Evolutionary conservation across 129 eudicot genomes (phyloP).

Genomic region (Saussurea involucrata): DNA sequence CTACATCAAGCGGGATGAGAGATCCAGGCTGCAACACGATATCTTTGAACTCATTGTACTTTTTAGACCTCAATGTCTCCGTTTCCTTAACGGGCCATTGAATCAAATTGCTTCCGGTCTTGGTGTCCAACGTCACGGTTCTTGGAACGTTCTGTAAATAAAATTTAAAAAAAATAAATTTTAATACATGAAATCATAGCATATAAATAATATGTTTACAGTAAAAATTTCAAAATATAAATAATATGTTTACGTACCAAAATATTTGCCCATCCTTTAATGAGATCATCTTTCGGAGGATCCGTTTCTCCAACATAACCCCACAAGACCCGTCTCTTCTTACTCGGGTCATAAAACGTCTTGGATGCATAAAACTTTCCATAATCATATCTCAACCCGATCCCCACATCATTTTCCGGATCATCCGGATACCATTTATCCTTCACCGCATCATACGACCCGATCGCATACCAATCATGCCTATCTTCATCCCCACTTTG

Average conservation of each 20-base stretch:
- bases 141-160: conserved; percentile 46
- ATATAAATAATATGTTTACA: not conserved
- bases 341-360: conserved; percentile 65
- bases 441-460: conserved; percentile 49
- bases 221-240: not conserved
- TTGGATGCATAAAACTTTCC: conserved; percentile 81
- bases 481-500: conserved; percentile 65
- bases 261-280: conserved; percentile 75
- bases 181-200: not conserved
- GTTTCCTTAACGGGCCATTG: conserved; percentile 62
- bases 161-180: not conserved
- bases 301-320: conserved; percentile 75
- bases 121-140: conserved; percentile 37
- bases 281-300: conserved; percentile 36
- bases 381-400: conserved; percentile 67
- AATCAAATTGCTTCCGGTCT: conserved; percentile 41
- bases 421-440: conserved; percentile 76
- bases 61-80: conserved; percentile 26
- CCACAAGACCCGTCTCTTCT: conserved; percentile 64
- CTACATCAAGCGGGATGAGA: conserved; percentile 28
- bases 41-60: conserved; percentile 6
- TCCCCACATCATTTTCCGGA: conserved; percentile 69
- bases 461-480: conserved; percentile 71
- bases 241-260: conserved; percentile 51
- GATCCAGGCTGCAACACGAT: conserved; percentile 37